These are phyloP conservation scores for Punica granatum DNA, from an alignment of 345 rosid species.

Conservation along the genomic window DNA sequence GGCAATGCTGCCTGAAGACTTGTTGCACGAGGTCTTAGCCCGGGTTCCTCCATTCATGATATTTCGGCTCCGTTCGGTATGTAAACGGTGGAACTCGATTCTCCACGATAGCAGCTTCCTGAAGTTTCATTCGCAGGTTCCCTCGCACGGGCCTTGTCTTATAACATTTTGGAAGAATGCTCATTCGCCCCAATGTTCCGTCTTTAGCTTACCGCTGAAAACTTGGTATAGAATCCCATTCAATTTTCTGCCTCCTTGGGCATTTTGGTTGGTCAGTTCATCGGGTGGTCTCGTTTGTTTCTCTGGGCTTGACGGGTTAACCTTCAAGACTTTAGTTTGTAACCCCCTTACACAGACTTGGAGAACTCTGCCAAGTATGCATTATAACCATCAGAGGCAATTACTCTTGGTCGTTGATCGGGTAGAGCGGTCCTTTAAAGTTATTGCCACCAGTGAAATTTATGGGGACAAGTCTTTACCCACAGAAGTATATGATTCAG, in stretches of 20 bases:
- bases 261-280: slow-evolving; percentile 89
- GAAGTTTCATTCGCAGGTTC: slow-evolving; percentile 61
- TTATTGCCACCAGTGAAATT: slow-evolving; percentile 84
- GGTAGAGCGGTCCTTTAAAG: slow-evolving; percentile 63
- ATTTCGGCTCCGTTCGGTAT: slow-evolving; percentile 80
- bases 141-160: slow-evolving; percentile 82
- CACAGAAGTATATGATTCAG: slow-evolving; percentile 88
- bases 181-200: slow-evolving; percentile 79
- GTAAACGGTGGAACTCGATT: slow-evolving; percentile 80
- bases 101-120: slow-evolving; percentile 83
- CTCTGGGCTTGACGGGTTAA: slow-evolving; percentile 82
- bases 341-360: slow-evolving; percentile 84
- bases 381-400: slow-evolving; percentile 78
- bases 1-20: slow-evolving; percentile 97
- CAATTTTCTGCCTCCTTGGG: slow-evolving; percentile 86
- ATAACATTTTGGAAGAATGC: slow-evolving; percentile 88
- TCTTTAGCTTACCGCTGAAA: slow-evolving; percentile 86
- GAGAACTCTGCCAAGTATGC: slow-evolving; percentile 82
- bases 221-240: slow-evolving; percentile 90
- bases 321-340: slow-evolving; percentile 76
- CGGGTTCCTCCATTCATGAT: slow-evolving; percentile 94
- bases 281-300: slow-evolving; percentile 88
- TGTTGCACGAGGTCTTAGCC: slow-evolving; percentile 77
- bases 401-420: slow-evolving; percentile 86
- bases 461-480: slow-evolving; percentile 84